phyloP scores from a whole-genome alignment of 306 rosid genomes.

The Prunus mira region DNA sequence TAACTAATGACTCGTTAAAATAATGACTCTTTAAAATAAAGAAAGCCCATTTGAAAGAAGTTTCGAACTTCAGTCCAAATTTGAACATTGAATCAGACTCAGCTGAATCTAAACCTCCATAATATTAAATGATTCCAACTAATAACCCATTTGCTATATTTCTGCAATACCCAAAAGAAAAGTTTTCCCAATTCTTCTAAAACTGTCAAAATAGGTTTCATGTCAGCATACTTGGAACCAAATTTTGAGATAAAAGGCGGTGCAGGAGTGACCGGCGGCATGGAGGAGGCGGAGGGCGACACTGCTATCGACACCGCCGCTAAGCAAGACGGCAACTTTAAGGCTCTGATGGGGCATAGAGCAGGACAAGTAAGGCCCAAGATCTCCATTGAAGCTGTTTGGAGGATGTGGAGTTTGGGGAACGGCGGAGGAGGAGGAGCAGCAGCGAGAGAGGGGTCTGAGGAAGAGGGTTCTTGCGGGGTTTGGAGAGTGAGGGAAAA shows the following conservation, averaged over 20 bases:
- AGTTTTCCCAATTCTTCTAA: background rate
- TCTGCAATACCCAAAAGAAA: background rate
- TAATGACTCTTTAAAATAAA: no score
- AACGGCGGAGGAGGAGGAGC: background rate
- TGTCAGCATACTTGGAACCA: slow-evolving; percentile 73
- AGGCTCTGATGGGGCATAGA: slow-evolving; percentile 56
- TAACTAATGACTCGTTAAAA: no score
- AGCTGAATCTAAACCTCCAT: background rate
- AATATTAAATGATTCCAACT: background rate
- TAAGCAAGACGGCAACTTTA: slow-evolving; percentile 75
- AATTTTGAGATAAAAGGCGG: slow-evolving; percentile 87
- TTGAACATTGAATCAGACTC: background rate
- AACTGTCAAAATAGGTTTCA: background rate
- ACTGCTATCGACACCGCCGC: slow-evolving; percentile 94
- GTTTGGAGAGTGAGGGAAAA: slow-evolving; percentile 8
- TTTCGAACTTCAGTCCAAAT: background rate
- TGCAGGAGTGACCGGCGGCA: slow-evolving; percentile 85
- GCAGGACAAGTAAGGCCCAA: slow-evolving; percentile 50
- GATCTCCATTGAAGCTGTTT: slow-evolving; percentile 28
- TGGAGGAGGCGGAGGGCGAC: slow-evolving; percentile 87
- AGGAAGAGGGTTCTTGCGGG: slow-evolving; percentile 8
- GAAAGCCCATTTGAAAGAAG: no score
- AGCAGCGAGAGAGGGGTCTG: slow-evolving; percentile 14
- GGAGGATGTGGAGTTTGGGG: slow-evolving; percentile 27
- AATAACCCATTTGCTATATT: background rate